A percentile compares a stretch with the other conserved stretches of the same genome.
Conservation (phyloP, 2,329 filamentous ascomycete genomes). For the Paecilomyces sp. region DNA sequence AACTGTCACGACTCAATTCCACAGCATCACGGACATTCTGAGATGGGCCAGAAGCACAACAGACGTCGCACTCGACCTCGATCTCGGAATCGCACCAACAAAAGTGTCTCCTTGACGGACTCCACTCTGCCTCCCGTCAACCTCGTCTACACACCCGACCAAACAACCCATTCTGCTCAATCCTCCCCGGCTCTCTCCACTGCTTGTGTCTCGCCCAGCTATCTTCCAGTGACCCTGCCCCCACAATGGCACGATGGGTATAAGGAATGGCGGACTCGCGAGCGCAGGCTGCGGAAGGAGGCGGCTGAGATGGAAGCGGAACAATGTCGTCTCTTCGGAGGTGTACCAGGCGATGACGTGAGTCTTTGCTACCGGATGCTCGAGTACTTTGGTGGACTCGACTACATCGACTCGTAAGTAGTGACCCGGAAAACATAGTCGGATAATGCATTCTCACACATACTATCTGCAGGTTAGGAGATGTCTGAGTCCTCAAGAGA, state of each 20-base stretch:
- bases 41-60: slow-evolving; percentile 42
- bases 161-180: slow-evolving; percentile 6
- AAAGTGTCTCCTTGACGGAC: background rate
- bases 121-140: slow-evolving; percentile 13
- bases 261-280: slow-evolving; percentile 32
- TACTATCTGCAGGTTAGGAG: background rate
- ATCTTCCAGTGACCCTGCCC: slow-evolving; percentile 22
- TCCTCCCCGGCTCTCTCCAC: slow-evolving; percentile 10
- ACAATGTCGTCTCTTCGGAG: slow-evolving; percentile 39
- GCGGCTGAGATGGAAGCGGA: slow-evolving; percentile 28
- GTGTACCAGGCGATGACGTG: slow-evolving; percentile 37
- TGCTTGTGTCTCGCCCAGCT: slow-evolving; percentile 17
- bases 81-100: slow-evolving; percentile 25
- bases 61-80: slow-evolving; percentile 38
- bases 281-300: slow-evolving; percentile 22
- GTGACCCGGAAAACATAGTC: background rate
- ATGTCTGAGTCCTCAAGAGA: background rate
- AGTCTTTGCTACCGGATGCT: slow-evolving; percentile 43
- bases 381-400: slow-evolving; percentile 42
- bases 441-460: background rate
- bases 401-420: slow-evolving; percentile 40
- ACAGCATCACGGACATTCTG: slow-evolving; percentile 4
- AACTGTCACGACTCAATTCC: background rate
- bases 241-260: slow-evolving; percentile 37
- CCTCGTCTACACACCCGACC: slow-evolving; percentile 14